phyloP scores from a whole-genome alignment of 139 green algal genomes.

The Chloropicon primus region DNA sequence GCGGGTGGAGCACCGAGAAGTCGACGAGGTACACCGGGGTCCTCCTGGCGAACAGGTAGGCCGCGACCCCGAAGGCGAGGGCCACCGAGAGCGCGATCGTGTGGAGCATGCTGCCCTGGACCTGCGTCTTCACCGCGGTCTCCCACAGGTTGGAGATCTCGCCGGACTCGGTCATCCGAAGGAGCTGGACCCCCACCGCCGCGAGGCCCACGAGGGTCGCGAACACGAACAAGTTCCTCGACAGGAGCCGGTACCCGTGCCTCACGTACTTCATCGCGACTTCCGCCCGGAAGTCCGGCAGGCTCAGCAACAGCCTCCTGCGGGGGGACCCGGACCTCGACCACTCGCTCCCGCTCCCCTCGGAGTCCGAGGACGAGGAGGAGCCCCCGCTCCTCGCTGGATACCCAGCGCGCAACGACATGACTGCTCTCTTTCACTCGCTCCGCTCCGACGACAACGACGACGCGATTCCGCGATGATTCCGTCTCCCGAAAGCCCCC shows the following conservation, averaged over 20 bases:
- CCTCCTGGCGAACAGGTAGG: conserved; percentile 53
- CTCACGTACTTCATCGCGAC: conserved; percentile 84
- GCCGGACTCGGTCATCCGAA: conserved; percentile 56
- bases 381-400: too few relatives aligned
- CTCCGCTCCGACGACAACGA: too few relatives aligned
- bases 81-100: conserved; percentile 39
- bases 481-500: too few relatives aligned
- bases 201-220: background rate
- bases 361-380: background rate
- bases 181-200: conserved; percentile 62
- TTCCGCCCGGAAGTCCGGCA: background rate
- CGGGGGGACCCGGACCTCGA: background rate
- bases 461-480: too few relatives aligned
- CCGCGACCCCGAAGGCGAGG: conserved; percentile 37
- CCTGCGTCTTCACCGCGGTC: conserved; percentile 55
- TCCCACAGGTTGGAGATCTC: conserved; percentile 48
- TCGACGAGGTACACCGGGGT: conserved; percentile 86
- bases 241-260: conserved; percentile 63
- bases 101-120: conserved; percentile 78
- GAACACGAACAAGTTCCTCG: conserved; percentile 37
- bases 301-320: background rate
- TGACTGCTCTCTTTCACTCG: too few relatives aligned
- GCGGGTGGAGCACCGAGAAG: conserved; percentile 57
- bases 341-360: background rate
- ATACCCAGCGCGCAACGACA: too few relatives aligned